These are phyloP conservation scores for Arthrobotrys entomopaga DNA, from an alignment of 2,329 filamentous ascomycete genomes.

Conservation along the genomic window DNA sequence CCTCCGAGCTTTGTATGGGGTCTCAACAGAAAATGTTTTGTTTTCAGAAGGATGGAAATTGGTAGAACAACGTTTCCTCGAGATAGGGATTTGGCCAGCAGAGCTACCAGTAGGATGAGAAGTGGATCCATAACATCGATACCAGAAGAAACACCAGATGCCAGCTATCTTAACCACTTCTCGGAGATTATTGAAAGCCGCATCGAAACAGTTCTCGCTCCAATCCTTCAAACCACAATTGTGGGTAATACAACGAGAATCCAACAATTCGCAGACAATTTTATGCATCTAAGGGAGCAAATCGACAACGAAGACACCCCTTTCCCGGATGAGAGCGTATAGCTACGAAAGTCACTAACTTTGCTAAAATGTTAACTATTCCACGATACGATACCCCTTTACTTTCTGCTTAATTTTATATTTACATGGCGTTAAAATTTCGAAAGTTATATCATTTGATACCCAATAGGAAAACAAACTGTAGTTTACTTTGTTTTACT, in stretches of 20 bases:
- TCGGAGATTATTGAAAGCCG: conserved; percentile 51
- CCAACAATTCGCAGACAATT: conserved; percentile 31
- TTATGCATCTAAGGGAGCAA: conserved; percentile 17
- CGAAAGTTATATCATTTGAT: conserved; percentile 23
- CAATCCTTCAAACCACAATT: conserved; percentile 24
- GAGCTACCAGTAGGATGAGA: conserved; percentile 34
- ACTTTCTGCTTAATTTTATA: neutral
- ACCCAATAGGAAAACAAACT: neutral
- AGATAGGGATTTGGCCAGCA: conserved; percentile 44
- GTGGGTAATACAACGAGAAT: conserved; percentile 1
- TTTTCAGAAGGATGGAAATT: conserved; percentile 46
- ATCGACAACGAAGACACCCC: conserved; percentile 27
- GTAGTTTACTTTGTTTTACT: too few species aligned
- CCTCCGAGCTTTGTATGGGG: conserved; percentile 49
- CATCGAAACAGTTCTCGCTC: conserved; percentile 38
- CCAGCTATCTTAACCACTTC: conserved; percentile 42
- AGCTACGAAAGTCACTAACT: neutral
- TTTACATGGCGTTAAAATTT: conserved; percentile 14
- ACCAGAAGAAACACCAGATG: conserved; percentile 38
- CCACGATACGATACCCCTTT: neutral
- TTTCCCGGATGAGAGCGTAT: neutral
- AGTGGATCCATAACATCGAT: conserved; percentile 40
- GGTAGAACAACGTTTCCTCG: conserved; percentile 46
- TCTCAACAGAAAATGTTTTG: conserved; percentile 46
- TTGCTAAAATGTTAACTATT: neutral